These are phyloP conservation scores for Nannizziopsis arthrosporioides DNA, from an alignment of 2,329 filamentous ascomycete species.

Conservation along the genomic window DNA sequence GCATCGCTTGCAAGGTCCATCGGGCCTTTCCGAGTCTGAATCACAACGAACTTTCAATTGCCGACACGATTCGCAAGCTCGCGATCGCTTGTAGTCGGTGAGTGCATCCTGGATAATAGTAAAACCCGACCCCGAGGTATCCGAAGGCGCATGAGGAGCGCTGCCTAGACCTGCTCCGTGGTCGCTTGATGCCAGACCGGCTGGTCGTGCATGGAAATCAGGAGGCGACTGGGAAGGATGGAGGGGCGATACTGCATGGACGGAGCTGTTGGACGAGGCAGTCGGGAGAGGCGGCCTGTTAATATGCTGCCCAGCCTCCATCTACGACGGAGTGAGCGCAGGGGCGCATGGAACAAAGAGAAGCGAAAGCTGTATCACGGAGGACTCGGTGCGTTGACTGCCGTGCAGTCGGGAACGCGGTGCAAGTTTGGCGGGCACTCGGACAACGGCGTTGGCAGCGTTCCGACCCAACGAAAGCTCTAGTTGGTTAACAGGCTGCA, in stretches of 20 bases:
- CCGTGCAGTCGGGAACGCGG: not conserved
- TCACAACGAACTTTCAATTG: slow-evolving; percentile 77
- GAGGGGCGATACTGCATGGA: not conserved
- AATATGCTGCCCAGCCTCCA: slow-evolving; percentile 1
- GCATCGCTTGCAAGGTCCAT: slow-evolving; percentile 62
- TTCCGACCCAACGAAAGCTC: not conserved
- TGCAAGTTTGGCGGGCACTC: not conserved
- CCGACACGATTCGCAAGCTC: slow-evolving; percentile 65
- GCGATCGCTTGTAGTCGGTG: slow-evolving; percentile 51
- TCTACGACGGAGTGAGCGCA: not conserved
- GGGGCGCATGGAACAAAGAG: slow-evolving; percentile 1
- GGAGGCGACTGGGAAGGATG: not conserved
- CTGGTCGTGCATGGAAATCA: not conserved
- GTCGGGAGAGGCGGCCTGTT: not conserved
- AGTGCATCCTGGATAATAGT: slow-evolving; percentile 17
- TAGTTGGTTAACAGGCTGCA: too few species aligned
- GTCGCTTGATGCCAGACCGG: not conserved
- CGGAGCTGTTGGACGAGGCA: not conserved
- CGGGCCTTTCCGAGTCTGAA: slow-evolving; percentile 51
- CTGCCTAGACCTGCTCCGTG: not conserved
- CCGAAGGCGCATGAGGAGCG: not conserved
- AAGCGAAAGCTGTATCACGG: not conserved
- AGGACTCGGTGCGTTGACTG: not conserved
- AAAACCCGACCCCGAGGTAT: not conserved
- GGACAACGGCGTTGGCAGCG: slow-evolving; percentile 5